Conservation (phyloP, 1,284 basidiomycete species). For the Sanguinoderma infundibulare region DNA sequence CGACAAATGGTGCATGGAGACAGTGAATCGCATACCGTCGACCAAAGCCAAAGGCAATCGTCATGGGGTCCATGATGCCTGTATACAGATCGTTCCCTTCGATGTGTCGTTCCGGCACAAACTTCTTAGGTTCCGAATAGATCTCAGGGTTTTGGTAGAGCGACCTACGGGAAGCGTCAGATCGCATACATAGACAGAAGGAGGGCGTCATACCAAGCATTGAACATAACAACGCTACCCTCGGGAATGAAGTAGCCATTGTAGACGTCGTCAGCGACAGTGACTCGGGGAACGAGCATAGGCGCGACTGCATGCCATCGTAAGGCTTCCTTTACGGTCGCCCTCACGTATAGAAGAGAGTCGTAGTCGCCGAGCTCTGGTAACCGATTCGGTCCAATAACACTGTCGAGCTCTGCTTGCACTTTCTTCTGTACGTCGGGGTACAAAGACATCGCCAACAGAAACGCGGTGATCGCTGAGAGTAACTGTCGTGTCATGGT, state of each 20-base stretch:
- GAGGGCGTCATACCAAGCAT: neutral
- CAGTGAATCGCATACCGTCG: slow-evolving; percentile 23
- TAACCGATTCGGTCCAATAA: slow-evolving; percentile 33
- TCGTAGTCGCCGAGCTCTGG: slow-evolving; percentile 36
- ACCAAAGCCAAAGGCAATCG: slow-evolving; percentile 38
- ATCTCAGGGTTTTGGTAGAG: slow-evolving; percentile 22
- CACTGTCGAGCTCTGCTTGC: slow-evolving; percentile 37
- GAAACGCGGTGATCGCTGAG: slow-evolving; percentile 18
- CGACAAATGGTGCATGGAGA: neutral
- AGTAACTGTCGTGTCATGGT: neutral
- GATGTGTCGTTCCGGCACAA: slow-evolving; percentile 29
- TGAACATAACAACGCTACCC: neutral
- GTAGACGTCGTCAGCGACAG: neutral
- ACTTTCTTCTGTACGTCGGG: slow-evolving; percentile 32
- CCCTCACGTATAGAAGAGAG: slow-evolving; percentile 35
- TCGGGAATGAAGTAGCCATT: neutral
- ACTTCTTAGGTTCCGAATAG: slow-evolving; percentile 23
- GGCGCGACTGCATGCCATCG: slow-evolving; percentile 25
- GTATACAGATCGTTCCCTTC: neutral
- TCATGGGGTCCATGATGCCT: slow-evolving; percentile 18
- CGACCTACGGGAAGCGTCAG: slow-evolving; percentile 21
- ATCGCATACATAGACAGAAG: neutral
- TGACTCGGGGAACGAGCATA: slow-evolving; percentile 13
- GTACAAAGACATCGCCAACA: slow-evolving; percentile 23
- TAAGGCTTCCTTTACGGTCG: slow-evolving; percentile 34